phyloP scores from a whole-genome alignment of 2,329 filamentous ascomycete genomes.

The Plenodomus tracheiphilus region DNA sequence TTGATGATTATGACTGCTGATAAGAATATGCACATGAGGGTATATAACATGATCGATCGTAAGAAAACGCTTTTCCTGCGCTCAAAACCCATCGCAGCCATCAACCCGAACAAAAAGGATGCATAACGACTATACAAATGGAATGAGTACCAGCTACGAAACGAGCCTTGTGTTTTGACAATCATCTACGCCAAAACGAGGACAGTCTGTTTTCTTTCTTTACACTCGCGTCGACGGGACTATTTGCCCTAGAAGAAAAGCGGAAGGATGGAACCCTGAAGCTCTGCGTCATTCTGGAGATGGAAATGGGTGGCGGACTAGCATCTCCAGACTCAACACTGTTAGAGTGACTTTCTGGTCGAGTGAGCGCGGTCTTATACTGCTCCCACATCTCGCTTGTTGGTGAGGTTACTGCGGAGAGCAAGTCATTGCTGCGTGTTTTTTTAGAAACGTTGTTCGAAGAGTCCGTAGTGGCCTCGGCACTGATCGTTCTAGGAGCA shows the following conservation, averaged over 20 bases:
- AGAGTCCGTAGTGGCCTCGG: not conserved
- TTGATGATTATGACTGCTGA: not conserved
- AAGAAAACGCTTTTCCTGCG: not conserved
- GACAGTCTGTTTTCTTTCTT: slow-evolving; percentile 19
- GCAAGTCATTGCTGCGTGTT: not conserved
- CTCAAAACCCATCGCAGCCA: not conserved
- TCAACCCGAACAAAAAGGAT: not conserved
- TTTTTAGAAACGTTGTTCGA: not conserved
- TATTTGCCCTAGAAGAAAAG: not conserved
- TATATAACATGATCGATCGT: slow-evolving; percentile 18
- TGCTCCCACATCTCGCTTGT: slow-evolving; percentile 16
- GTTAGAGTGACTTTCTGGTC: slow-evolving; percentile 8
- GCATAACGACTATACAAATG: not conserved
- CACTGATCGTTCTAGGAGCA: slow-evolving; percentile 1
- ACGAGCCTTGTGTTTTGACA: not conserved
- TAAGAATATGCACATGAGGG: slow-evolving; percentile 7
- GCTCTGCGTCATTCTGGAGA: slow-evolving; percentile 3
- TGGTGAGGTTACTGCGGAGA: slow-evolving; percentile 1
- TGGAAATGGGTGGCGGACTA: slow-evolving; percentile 7
- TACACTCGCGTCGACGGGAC: not conserved
- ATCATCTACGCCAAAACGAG: slow-evolving; percentile 12
- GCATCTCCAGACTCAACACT: not conserved
- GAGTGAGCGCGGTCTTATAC: slow-evolving; percentile 13
- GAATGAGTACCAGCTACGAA: not conserved
- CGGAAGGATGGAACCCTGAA: slow-evolving; percentile 12